A percentile compares a stretch with the other conserved stretches of the same genome.
phyloP scores from a whole-genome alignment of 129 eudicot species.

The Chrysanthemum seticuspe region DNA sequence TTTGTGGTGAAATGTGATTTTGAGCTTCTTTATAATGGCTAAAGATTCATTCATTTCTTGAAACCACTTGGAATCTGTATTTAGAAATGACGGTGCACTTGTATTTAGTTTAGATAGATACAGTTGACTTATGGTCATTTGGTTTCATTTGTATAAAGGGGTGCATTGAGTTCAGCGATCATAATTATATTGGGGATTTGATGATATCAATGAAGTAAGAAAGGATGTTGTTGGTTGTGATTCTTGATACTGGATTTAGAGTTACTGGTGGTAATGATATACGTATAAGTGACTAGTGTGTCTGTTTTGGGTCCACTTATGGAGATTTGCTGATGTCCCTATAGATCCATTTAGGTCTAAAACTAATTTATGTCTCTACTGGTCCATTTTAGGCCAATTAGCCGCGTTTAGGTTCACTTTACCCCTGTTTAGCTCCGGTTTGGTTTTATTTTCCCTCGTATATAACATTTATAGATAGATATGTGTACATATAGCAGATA shows the following conservation, averaged over 20 bases:
- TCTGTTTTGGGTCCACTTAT: background rate
- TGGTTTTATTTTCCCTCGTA: background rate
- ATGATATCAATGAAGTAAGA: background rate
- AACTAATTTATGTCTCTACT: background rate
- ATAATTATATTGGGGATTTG: background rate
- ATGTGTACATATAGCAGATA: background rate
- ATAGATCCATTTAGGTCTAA: slow-evolving; percentile 13
- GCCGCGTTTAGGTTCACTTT: background rate
- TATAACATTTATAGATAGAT: background rate
- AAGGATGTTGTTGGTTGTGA: slow-evolving; percentile 17
- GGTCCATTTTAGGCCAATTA: slow-evolving; percentile 7
- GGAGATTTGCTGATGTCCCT: background rate
- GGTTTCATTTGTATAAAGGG: background rate
- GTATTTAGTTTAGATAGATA: background rate
- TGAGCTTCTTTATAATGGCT: no score
- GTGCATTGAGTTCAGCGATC: slow-evolving; percentile 4
- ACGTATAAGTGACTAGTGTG: background rate
- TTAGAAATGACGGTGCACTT: no score
- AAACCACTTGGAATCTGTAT: no score
- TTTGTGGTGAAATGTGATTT: no score
- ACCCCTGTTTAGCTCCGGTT: background rate
- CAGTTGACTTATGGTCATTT: slow-evolving; percentile 2
- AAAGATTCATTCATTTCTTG: no score
- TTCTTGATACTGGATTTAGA: background rate
- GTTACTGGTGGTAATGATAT: background rate